Conservation (phyloP, 2,329 filamentous ascomycete genomes). For the Clonostachys byssicola region DNA sequence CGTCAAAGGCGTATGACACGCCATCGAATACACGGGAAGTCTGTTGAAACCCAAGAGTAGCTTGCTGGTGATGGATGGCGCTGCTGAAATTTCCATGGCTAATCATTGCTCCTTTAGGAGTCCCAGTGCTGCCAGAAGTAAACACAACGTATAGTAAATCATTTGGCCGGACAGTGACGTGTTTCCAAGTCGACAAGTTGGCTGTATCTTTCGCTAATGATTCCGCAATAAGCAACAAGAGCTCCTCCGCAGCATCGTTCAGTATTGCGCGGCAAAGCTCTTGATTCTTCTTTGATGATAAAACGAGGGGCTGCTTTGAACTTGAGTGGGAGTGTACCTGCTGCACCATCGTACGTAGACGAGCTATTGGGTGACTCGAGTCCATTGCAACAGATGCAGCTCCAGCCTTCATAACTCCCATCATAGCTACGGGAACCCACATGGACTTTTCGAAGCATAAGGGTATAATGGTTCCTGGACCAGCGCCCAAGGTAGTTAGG, state of each 20-base stretch:
- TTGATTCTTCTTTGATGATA: neutral
- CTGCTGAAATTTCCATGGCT: slow-evolving; percentile 8
- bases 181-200: neutral
- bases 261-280: neutral
- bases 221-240: neutral
- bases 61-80: slow-evolving; percentile 8
- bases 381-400: slow-evolving; percentile 13
- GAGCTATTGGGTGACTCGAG: neutral
- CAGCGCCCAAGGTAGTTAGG: slow-evolving; percentile 3
- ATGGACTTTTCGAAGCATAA: slow-evolving; percentile 11
- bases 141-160: slow-evolving; percentile 10
- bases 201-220: neutral
- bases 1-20: slow-evolving; percentile 22
- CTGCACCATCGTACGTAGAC: neutral
- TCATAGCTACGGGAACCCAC: slow-evolving; percentile 7
- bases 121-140: slow-evolving; percentile 13
- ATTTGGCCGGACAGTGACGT: neutral
- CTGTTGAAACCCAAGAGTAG: slow-evolving; percentile 10
- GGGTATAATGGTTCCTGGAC: slow-evolving; percentile 5
- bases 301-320: neutral
- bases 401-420: slow-evolving; percentile 12
- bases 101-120: slow-evolving; percentile 12
- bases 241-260: neutral
- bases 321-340: neutral
- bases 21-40: slow-evolving; percentile 21